A percentile compares a stretch with the other conserved stretches of the same genome.
Evolutionary conservation across 2,329 filamentous ascomycete genomes (phyloP).

Genomic region (Colletotrichum somersetense): DNA sequence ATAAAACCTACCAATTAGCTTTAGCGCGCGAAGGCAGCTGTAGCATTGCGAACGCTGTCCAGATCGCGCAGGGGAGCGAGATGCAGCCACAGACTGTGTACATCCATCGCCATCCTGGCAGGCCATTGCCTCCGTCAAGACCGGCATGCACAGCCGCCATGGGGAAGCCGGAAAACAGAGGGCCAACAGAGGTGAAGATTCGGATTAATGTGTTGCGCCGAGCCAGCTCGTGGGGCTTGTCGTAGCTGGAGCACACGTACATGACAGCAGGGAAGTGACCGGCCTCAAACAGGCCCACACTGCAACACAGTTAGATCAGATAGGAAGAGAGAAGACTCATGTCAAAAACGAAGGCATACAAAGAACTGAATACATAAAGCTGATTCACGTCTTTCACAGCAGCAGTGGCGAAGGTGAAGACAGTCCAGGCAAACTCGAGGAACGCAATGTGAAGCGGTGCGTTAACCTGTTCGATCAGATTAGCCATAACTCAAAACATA

Average conservation of each 20-base stretch:
- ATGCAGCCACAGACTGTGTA: conserved; percentile 47
- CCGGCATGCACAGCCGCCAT: conserved; percentile 46
- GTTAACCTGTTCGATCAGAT: conserved; percentile 39
- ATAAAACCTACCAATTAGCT: conserved; percentile 44
- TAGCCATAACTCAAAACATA: background rate
- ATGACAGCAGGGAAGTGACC: conserved; percentile 49
- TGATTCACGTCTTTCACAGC: conserved; percentile 44
- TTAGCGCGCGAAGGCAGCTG: conserved; percentile 46
- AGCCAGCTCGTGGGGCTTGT: conserved; percentile 49
- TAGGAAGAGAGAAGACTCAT: background rate
- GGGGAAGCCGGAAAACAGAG: conserved; percentile 46
- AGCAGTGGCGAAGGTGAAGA: conserved; percentile 47
- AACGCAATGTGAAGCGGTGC: conserved; percentile 46
- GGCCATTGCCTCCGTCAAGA: conserved; percentile 43
- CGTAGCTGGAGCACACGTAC: conserved; percentile 49
- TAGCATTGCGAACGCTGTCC: conserved; percentile 47
- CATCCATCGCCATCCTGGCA: conserved; percentile 48
- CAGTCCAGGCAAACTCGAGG: conserved; percentile 45
- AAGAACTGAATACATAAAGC: conserved; percentile 48
- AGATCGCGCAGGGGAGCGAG: conserved; percentile 46
- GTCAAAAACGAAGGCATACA: conserved; percentile 24
- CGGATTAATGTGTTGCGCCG: conserved; percentile 49
- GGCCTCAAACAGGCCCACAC: conserved; percentile 48
- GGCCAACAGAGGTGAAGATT: conserved; percentile 46
- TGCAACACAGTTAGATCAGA: conserved; percentile 19